These are phyloP conservation scores for Avicennia marina DNA, from an alignment of 257 asterid species.

Conservation along the genomic window DNA sequence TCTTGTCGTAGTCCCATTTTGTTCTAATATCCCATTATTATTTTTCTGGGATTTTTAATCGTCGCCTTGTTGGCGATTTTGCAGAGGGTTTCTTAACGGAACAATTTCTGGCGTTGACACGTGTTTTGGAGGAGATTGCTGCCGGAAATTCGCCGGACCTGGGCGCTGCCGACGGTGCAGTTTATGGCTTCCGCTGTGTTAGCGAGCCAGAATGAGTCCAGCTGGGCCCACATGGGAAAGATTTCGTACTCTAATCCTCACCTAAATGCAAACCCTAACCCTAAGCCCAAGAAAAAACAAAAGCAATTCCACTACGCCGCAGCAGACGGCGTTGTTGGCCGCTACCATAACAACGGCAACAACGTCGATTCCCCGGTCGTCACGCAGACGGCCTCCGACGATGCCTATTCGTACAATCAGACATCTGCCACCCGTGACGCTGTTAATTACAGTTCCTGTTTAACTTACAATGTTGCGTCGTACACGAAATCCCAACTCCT, in stretches of 20 bases:
- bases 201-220: constrained; percentile 61
- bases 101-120: constrained; percentile 7
- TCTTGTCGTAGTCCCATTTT: too few relatives aligned
- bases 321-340: constrained; percentile 20
- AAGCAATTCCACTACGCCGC: constrained; percentile 39
- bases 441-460: constrained; percentile 33
- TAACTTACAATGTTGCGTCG: constrained; percentile 32
- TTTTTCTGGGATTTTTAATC: background rate
- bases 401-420: constrained; percentile 64
- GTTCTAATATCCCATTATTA: background rate
- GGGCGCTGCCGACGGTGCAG: constrained; percentile 27
- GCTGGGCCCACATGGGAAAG: constrained; percentile 69
- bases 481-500: constrained; percentile 33
- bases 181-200: constrained; percentile 68
- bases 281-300: constrained; percentile 49
- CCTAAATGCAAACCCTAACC: constrained; percentile 52
- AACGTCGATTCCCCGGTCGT: constrained; percentile 35
- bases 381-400: constrained; percentile 61
- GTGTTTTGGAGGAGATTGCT: constrained; percentile 27
- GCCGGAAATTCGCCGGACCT: constrained; percentile 25
- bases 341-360: background rate
- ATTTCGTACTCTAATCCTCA: constrained; percentile 36
- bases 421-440: constrained; percentile 29
- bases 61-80: background rate
- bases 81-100: background rate